phyloP scores from a whole-genome alignment of 75 land plant genomes.

The Gnetum montanum region DNA sequence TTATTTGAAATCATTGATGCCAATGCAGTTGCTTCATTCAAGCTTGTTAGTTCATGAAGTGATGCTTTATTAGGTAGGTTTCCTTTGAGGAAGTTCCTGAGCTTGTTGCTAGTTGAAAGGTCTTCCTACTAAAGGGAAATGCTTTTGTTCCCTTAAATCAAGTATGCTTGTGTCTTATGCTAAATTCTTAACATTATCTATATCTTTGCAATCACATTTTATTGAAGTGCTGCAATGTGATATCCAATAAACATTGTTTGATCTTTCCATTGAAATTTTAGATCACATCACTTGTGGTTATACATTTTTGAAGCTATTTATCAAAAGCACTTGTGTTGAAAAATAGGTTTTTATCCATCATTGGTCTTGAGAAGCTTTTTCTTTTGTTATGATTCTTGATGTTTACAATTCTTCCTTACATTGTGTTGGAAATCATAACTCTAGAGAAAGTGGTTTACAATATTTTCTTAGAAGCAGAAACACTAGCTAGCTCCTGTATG shows the following conservation, averaged over 20 bases:
- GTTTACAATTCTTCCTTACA: background rate
- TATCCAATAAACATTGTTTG: too few species aligned
- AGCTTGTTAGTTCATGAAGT: too few species aligned
- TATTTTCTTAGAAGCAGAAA: constrained; percentile 74
- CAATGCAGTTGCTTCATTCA: too few species aligned
- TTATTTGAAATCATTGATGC: too few species aligned
- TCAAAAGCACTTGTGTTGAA: constrained; percentile 86
- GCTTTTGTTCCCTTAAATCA: constrained; percentile 84
- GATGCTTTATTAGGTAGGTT: constrained; percentile 46
- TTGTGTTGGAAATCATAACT: background rate
- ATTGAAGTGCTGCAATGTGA: too few species aligned
- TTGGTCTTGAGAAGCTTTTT: background rate
- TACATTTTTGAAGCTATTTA: constrained; percentile 58
- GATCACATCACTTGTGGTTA: constrained; percentile 64
- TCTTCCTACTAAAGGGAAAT: constrained; percentile 62
- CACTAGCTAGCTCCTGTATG: constrained; percentile 81
- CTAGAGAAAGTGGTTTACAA: constrained; percentile 82
- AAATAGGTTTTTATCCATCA: constrained; percentile 35
- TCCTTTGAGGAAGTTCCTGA: constrained; percentile 98
- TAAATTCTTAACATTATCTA: too few species aligned
- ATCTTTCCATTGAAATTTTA: constrained; percentile 7
- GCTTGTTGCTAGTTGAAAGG: constrained; percentile 60
- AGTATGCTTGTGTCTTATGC: too few species aligned
- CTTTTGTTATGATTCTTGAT: background rate
- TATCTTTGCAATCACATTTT: too few species aligned